Evolutionary conservation across 192 early-diverging fungal genomes (phyloP).

Genomic region (Backusella australiensis): DNA sequence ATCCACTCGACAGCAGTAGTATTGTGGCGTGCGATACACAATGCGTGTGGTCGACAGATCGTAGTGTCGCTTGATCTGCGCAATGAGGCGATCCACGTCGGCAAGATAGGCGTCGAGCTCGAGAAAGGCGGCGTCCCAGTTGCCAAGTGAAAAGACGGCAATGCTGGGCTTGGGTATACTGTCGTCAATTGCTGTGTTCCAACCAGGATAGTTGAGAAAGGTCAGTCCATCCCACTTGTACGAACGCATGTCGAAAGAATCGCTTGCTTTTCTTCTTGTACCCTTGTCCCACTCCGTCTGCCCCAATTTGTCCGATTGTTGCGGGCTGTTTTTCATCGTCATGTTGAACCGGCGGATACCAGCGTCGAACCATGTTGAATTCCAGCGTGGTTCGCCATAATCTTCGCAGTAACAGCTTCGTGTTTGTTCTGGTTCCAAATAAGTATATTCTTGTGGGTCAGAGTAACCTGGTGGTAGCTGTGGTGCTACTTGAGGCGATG

Average conservation of each 20-base stretch:
- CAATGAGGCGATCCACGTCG: conserved; percentile 28
- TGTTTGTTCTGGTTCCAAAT: background rate
- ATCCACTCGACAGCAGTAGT: conserved; percentile 51
- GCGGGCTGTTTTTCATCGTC: conserved; percentile 19
- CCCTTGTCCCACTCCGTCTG: conserved; percentile 2
- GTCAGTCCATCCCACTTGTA: conserved; percentile 53
- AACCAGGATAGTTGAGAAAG: conserved; percentile 33
- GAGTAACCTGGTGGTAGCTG: background rate
- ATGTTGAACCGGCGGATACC: conserved; percentile 10
- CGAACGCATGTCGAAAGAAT: conserved; percentile 19
- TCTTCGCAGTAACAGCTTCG: conserved; percentile 47
- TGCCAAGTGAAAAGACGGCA: conserved; percentile 44
- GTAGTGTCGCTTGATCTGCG: conserved; percentile 32
- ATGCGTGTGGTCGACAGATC: conserved; percentile 15
- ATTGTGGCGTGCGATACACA: conserved; percentile 48
- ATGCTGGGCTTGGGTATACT: conserved; percentile 15
- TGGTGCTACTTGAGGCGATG: background rate
- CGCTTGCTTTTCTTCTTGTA: background rate
- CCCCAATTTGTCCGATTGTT: conserved; percentile 8
- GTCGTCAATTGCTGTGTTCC: conserved; percentile 27
- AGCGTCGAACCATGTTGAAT: conserved; percentile 26
- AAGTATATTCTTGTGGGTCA: background rate
- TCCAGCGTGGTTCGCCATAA: conserved; percentile 34
- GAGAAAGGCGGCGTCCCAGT: conserved; percentile 51
- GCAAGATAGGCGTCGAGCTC: conserved; percentile 27